Percentiles rank a stretch among this genome's conserved stretches.
phyloP scores from a whole-genome alignment of 208 protist genomes.

The Porcisia hertigi region DNA sequence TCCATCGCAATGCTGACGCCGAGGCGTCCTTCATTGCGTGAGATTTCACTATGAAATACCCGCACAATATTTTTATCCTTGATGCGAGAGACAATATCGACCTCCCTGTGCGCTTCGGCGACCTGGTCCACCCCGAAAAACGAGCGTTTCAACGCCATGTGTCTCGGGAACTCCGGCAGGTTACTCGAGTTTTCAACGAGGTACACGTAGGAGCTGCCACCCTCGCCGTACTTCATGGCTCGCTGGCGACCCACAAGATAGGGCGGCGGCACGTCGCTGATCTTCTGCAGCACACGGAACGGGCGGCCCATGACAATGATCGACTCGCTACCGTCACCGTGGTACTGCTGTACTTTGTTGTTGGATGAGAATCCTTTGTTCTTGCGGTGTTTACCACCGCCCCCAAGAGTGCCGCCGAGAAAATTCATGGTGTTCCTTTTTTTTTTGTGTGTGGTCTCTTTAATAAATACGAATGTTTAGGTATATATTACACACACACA shows the following conservation, averaged over 20 bases:
- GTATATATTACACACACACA: neutral
- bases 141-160: slow-evolving; percentile 77
- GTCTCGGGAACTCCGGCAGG: slow-evolving; percentile 63
- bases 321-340: slow-evolving; percentile 73
- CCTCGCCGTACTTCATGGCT: slow-evolving; percentile 35
- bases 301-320: slow-evolving; percentile 84
- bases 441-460: neutral
- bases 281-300: slow-evolving; percentile 77
- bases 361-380: slow-evolving; percentile 79
- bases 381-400: slow-evolving; percentile 33
- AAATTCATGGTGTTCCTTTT: slow-evolving; percentile 21
- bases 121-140: slow-evolving; percentile 80
- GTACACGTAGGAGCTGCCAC: slow-evolving; percentile 57
- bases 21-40: slow-evolving; percentile 78
- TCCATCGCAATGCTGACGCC: slow-evolving; percentile 84
- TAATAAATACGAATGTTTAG: slow-evolving; percentile 4
- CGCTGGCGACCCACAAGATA: slow-evolving; percentile 36
- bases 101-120: slow-evolving; percentile 70
- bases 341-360: slow-evolving; percentile 84
- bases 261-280: slow-evolving; percentile 47
- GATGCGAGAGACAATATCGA: slow-evolving; percentile 70
- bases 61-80: slow-evolving; percentile 83
- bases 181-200: slow-evolving; percentile 74
- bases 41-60: slow-evolving; percentile 77
- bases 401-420: slow-evolving; percentile 17